phyloP scores from a whole-genome alignment of 257 asterid species.

The Lavandula angustifolia region DNA sequence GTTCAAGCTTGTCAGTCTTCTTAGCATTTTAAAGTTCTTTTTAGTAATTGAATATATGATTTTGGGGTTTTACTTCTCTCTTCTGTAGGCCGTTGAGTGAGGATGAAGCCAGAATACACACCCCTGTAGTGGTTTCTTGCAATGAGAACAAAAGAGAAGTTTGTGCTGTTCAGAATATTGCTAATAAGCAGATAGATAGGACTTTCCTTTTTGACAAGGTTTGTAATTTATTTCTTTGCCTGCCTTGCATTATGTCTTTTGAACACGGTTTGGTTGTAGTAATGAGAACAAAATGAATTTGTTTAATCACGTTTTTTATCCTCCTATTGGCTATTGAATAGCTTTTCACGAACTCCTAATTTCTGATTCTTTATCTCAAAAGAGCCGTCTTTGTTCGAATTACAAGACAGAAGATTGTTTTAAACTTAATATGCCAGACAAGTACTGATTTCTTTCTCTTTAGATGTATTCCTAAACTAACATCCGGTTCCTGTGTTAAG shows the following conservation, averaged over 20 bases:
- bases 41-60: background rate
- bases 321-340: background rate
- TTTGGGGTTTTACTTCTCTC: background rate
- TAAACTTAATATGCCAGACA: background rate
- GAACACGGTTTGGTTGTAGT: background rate
- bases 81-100: conserved; percentile 80
- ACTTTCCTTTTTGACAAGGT: conserved; percentile 96
- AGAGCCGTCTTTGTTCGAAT: conserved; percentile 7
- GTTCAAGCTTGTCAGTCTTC: background rate
- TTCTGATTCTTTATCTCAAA: conserved; percentile 3
- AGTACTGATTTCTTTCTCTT: background rate
- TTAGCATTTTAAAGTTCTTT: background rate
- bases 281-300: too few species aligned
- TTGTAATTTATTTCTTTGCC: conserved; percentile 19
- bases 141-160: conserved; percentile 89
- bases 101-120: conserved; percentile 76
- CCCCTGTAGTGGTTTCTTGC: conserved; percentile 87
- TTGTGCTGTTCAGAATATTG: conserved; percentile 88
- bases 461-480: background rate
- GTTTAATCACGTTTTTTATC: too few species aligned
- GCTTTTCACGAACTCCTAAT: conserved; percentile 2
- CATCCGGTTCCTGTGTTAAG: conserved; percentile 41
- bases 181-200: conserved; percentile 97
- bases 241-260: conserved; percentile 2
- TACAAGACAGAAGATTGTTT: background rate